These are phyloP conservation scores for Ophiostoma sp. DNA, from an alignment of 2,329 filamentous ascomycete genomes.

Conservation along the genomic window DNA sequence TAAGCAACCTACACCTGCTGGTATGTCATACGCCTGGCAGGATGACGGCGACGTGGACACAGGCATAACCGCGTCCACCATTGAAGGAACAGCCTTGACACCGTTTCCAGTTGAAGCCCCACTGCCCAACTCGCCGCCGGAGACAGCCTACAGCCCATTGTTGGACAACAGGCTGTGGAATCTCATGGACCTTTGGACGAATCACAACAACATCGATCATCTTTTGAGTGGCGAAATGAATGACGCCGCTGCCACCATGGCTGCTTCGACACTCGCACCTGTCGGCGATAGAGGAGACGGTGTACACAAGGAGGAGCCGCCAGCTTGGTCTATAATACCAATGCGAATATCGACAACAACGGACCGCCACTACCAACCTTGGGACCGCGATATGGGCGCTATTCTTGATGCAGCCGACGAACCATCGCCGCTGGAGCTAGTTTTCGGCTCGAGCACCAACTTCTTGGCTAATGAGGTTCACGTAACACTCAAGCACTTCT, in stretches of 20 bases:
- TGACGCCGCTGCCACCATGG: neutral
- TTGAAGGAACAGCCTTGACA: neutral
- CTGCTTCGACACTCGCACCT: neutral
- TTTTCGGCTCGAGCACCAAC: conserved; percentile 15
- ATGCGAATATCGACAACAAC: neutral
- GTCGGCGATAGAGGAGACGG: neutral
- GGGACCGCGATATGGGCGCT: conserved; percentile 19
- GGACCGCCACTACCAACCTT: conserved; percentile 10
- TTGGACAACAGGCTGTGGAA: conserved; percentile 13
- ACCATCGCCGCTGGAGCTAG: conserved; percentile 17
- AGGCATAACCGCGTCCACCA: neutral
- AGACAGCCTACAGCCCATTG: neutral
- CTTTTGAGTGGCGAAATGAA: neutral
- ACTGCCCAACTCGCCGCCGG: neutral
- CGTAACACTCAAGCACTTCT: conserved; percentile 11
- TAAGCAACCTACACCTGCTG: neutral
- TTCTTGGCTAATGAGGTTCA: conserved; percentile 19
- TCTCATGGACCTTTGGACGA: conserved; percentile 11
- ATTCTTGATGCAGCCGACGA: conserved; percentile 17
- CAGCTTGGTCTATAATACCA: conserved; percentile 17
- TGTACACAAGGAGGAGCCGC: neutral
- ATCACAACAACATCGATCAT: neutral
- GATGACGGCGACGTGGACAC: neutral
- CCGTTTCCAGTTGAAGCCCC: neutral
- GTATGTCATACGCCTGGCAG: neutral